phyloP scores from a whole-genome alignment of 345 rosid species.

The Geranium rotundifolium region DNA sequence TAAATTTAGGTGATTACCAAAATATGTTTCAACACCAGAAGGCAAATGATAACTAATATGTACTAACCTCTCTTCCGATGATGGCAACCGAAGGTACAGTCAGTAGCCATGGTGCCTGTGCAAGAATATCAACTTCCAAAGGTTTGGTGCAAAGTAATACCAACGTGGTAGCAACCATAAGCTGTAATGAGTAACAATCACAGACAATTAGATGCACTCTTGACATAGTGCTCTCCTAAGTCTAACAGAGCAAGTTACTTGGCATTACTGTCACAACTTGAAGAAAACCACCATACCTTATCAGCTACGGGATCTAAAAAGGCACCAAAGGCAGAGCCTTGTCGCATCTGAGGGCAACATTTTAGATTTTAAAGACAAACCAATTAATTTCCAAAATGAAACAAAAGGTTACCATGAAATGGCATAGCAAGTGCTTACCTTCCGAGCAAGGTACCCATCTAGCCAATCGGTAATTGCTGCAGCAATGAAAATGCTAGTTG shows the following conservation, averaged over 20 bases:
- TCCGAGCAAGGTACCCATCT: conserved; percentile 92
- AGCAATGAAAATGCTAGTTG: conserved; percentile 75
- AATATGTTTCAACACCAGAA: not conserved
- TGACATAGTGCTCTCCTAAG: not conserved
- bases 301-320: conserved; percentile 99
- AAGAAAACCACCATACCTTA: conserved; percentile 41
- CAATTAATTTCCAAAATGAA: not conserved
- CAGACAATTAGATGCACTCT: conserved; percentile 1
- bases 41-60: not conserved
- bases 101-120: conserved; percentile 67
- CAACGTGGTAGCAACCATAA: conserved; percentile 96
- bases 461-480: conserved; percentile 99
- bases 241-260: not conserved
- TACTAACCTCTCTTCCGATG: conserved; percentile 85
- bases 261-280: not conserved
- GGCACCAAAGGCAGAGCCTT: conserved; percentile 89
- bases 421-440: conserved; percentile 30
- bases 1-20: not conserved
- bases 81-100: conserved; percentile 84
- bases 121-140: conserved; percentile 39
- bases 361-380: not conserved
- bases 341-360: conserved; percentile 52
- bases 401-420: not conserved
- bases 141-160: conserved; percentile 80
- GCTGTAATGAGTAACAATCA: conserved; percentile 35